These are phyloP conservation scores for Agapanthus africanus DNA, from an alignment of 106 monocot species.

Conservation along the genomic window DNA sequence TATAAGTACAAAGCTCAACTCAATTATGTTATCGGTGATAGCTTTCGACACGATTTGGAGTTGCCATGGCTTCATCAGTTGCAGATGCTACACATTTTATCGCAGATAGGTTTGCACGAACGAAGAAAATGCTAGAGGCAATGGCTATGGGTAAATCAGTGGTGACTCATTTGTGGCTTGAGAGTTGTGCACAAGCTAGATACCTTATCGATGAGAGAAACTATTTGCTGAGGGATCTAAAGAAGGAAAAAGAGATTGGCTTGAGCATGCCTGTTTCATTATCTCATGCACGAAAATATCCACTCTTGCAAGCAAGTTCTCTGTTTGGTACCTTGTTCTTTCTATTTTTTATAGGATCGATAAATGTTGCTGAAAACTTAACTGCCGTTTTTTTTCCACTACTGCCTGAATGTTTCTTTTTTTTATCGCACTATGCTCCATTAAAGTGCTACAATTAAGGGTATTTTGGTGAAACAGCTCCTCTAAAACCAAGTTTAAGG, in stretches of 20 bases:
- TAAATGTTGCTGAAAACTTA: conserved; percentile 10
- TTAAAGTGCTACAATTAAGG: no score
- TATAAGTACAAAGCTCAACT: no score
- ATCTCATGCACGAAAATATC: conserved; percentile 43
- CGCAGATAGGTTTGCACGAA: conserved; percentile 79
- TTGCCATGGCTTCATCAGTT: conserved; percentile 46
- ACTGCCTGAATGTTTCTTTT: no score
- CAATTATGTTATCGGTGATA: conserved; percentile 1
- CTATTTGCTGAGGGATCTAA: conserved; percentile 76
- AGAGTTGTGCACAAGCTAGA: conserved; percentile 74
- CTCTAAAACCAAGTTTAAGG: no score
- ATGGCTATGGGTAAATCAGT: conserved; percentile 80
- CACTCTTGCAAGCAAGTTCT: conserved; percentile 59
- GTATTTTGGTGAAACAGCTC: no score
- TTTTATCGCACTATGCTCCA: no score
- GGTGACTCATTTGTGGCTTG: conserved; percentile 84
- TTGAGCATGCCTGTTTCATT: conserved; percentile 84
- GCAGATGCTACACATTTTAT: conserved; percentile 87
- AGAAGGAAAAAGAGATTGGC: conserved; percentile 89
- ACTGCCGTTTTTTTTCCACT: no score
- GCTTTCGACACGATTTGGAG: conserved; percentile 59
- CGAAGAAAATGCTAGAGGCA: conserved; percentile 91
- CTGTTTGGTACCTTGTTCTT: neutral
- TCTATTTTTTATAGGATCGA: neutral
- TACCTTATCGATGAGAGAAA: conserved; percentile 87